phyloP scores from a whole-genome alignment of 768 basidiomycete species.

The Scleroderma citrinum region DNA sequence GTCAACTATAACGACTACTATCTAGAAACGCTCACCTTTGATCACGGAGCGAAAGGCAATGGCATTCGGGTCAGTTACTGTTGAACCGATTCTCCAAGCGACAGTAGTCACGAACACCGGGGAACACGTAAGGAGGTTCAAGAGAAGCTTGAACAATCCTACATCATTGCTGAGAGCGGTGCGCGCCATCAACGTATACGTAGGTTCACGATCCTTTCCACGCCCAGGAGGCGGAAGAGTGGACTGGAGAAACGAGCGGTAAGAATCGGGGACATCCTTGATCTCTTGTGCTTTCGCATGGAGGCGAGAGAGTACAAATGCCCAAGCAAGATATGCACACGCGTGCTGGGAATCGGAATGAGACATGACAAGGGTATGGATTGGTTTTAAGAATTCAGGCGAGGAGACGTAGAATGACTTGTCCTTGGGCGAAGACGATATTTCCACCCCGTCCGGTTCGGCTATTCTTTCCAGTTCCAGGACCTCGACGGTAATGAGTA shows the following conservation, averaged over 20 bases:
- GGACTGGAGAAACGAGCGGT: conserved; percentile 49
- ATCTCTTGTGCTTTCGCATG: conserved; percentile 37
- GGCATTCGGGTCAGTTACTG: conserved; percentile 69
- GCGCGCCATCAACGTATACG: conserved; percentile 51
- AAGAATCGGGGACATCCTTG: conserved; percentile 49
- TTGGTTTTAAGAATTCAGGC: conserved; percentile 53
- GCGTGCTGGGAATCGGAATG: conserved; percentile 59
- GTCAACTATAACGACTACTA: not conserved
- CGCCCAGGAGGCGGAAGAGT: conserved; percentile 38
- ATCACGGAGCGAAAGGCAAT: conserved; percentile 76
- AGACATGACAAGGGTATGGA: conserved; percentile 62
- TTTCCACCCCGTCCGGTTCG: conserved; percentile 44
- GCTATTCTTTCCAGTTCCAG: conserved; percentile 71
- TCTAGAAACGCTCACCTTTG: conserved; percentile 53
- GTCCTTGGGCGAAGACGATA: conserved; percentile 45
- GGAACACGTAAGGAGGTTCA: conserved; percentile 56
- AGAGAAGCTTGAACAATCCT: conserved; percentile 54
- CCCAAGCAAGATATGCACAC: conserved; percentile 77
- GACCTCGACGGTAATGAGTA: conserved; percentile 72
- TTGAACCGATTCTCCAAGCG: conserved; percentile 64
- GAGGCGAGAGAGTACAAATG: conserved; percentile 72
- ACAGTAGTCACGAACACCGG: conserved; percentile 71
- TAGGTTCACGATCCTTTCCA: conserved; percentile 54
- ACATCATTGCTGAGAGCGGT: conserved; percentile 52
- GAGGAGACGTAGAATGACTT: conserved; percentile 53